Evolutionary conservation across 2,329 filamentous ascomycete genomes (phyloP), one percentile per base, ranked within the genome.

Genomic region (Clathrospora elynae): DNA sequence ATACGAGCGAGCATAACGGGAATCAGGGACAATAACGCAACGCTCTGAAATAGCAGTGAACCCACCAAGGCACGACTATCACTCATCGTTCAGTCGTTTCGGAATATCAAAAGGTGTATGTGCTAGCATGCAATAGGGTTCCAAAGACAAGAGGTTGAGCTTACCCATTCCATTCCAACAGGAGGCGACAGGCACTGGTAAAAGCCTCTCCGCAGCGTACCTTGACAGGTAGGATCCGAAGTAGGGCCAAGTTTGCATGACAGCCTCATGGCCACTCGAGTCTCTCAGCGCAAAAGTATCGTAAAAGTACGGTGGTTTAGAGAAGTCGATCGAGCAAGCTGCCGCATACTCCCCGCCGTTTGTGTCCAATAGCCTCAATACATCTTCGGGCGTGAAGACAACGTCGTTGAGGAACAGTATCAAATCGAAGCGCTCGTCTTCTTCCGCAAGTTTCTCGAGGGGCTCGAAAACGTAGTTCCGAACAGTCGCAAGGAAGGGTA

Each of bases 121-220:
- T n/a, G n/a, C n/a, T n/a, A n/a, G n/a, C n/a, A n/a, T n/a, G n/a
- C n/a, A n/a, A n/a, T n/a, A n/a, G n/a, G n/a, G n/a, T n/a, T n/a
- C n/a, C n/a, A n/a, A n/a, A n/a, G n/a, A n/a, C n/a, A n/a, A n/a
- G n/a, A n/a, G n/a, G n/a, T n/a, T n/a, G n/a, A n/a, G n/a, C 49
- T 32, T 19, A 55, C 57, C 75, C 61, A 85, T 80, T 30, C 83
- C 84, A 53, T 87, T 86, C 84, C 84, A 87, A 64, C 84, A 87
- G 28, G 80, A 84, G n/a, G 70, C 67, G 1, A 87, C 83, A 1
- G 77, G 79, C 1, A 85, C 74, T 0, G 83, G 79, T 8, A 70
- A 51, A 3, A 39, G 40, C 6, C 37, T 44, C 31, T 79, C 74
- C 14, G 86, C 66, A 0, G 81, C 79, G 32, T 77, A 64, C 13